Evolutionary conservation across 2,329 filamentous ascomycete species (phyloP), one percentile per base, ranked within the genome.

Genomic region (Hawksworthiomyces lignivorus): DNA sequence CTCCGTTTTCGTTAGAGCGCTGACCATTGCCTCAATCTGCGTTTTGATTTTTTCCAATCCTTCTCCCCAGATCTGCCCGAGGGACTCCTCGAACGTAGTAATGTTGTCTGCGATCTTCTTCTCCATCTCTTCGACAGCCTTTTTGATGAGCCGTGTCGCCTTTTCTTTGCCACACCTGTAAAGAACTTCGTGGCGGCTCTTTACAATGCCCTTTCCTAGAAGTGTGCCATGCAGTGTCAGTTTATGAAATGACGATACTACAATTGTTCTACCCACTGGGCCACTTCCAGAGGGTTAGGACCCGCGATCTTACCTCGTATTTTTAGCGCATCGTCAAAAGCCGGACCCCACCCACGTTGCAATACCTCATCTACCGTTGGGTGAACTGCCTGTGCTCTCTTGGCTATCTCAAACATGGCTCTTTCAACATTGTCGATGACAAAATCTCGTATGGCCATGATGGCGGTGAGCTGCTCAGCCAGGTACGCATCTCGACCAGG

Each of bases 381-480:
- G 19, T 39, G 34, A 5, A 46, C 27, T 4, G 4, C 12, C n/a
- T 41, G 17, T 3, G 41, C 41, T 29, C 42, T 24, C 3, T 24
- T 14, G 7, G 26, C 35, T 1, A 48, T 7, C 1, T 15, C 17
- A 9, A 36, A 21, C 27, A 48, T 41, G 30, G 36, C 37, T 4
- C 14, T n/a, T 17, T 44, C 33, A 12, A 44, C 35, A 9, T 36
- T 24, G 7, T 46, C 20, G 18, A 35, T 18, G 6, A 36, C 32
- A 1, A 10, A 28, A n/a, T 46, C 38, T 10, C 41, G 44, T 7
- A 48, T 36, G 27, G 36, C 36, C 5, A 14, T 12, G 5, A 48
- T 11, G 2, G 38, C 34, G 0, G n/a, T 7, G 11, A 48, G 35
- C 27, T 48, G 37, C 15, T 35, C n/a, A 2, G 12, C 14, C 2